Base-by-base conservation (phyloP, 169 alveolate genomes). In the Blepharisma undulans region DNA sequence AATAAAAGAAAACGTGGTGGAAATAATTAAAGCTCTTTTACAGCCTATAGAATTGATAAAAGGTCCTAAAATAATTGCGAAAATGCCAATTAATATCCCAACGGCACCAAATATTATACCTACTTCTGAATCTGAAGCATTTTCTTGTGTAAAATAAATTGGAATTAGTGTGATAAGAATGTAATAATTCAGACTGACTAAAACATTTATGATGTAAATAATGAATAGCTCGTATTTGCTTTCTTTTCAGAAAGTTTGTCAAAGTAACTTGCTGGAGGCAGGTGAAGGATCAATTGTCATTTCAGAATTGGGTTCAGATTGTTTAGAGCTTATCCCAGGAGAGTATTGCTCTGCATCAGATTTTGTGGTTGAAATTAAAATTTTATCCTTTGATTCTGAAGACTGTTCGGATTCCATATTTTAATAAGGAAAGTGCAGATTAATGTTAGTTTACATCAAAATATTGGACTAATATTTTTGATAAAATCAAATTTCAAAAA, bases 391-490 rank as follows among this genome's bases (percentile, higher is more conserved):
- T 48, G 66, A 48, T 48, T 48, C 66, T 48, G 66, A 48, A 48
- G 66, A 48, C 66, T 48, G 66, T 48, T 48, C 66, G 66, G 66
- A 48, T 48, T 48, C 66, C 66, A 48, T 48, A 48, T 48, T 48
- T 48, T 48, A 48, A 48, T 48, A 2, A 48, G 66, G 1, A 48
- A 10, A 48, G 14, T 48, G 66, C 21, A 10, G 10, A 48, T 48
- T 48, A 48, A 48, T 48, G 66, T 5, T 5, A 36, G 4, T 36
- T 36, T 36, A 8, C 60, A 8, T 36, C 8, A 8, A 36, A 36
- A 36, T 36, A 71, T 27, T 92, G 92, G 5, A 91, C 84, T 14
- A 76, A 76, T n/a, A n/a, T n/a, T n/a, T n/a, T n/a, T n/a, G n/a
- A n/a, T n/a, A n/a, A n/a, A n/a, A n/a, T n/a, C n/a, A n/a, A n/a